Percentiles rank a stretch among this genome's conserved stretches.
These are phyloP conservation scores for Thermomucor indicae-seudaticae DNA, from an alignment of 371 early-diverging fungal species.

Conservation along the genomic window DNA sequence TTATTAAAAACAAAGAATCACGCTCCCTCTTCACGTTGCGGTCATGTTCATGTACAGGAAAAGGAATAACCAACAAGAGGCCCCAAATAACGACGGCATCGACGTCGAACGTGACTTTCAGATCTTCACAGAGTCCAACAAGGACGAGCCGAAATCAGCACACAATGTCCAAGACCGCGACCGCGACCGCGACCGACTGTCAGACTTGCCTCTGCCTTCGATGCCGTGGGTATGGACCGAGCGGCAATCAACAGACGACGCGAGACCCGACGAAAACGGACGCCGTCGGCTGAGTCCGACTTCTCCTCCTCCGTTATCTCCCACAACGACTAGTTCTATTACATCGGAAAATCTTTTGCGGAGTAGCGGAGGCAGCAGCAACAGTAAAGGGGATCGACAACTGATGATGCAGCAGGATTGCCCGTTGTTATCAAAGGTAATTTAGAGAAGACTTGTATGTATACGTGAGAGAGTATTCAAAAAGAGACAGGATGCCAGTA, in stretches of 20 bases:
- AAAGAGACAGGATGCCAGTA: too few species aligned
- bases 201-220: not conserved
- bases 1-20: too few species aligned
- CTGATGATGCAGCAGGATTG: not conserved
- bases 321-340: too few species aligned
- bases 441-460: too few species aligned
- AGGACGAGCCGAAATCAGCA: constrained; percentile 3
- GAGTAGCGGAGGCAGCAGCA: constrained; percentile 1
- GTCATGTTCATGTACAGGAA: constrained; percentile 13
- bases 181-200: not conserved
- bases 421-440: constrained; percentile 4
- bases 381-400: not conserved
- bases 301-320: not conserved
- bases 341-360: not conserved
- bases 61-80: constrained; percentile 14
- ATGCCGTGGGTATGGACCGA: not conserved
- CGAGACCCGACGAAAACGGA: too few species aligned
- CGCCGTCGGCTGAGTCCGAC: too few species aligned
- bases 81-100: not conserved
- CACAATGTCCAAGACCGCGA: not conserved
- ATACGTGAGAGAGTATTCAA: too few species aligned
- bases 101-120: constrained; percentile 31
- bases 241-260: not conserved
- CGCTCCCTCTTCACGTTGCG: not conserved
- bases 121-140: constrained; percentile 32